Conservation (phyloP, 352 stramenopile genomes). For the Phytophthora citricola region DNA sequence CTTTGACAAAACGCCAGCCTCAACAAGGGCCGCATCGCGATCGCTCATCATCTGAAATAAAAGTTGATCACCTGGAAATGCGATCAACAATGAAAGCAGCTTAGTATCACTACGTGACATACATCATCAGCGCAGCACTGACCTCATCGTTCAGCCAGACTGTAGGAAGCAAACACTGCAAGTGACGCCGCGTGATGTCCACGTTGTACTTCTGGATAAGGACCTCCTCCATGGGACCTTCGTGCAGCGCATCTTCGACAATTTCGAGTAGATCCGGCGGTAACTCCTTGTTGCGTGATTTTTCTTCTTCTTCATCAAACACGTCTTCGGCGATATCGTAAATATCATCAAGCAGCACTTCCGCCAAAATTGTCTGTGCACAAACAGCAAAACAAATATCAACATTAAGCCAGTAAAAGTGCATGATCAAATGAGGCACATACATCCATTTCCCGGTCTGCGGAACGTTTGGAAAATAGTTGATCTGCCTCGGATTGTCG, state of each 20-base stretch:
- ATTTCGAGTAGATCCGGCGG: slow-evolving; percentile 67
- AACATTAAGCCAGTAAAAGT: not conserved
- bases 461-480: slow-evolving; percentile 54
- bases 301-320: slow-evolving; percentile 61
- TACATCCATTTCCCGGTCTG: slow-evolving; percentile 54
- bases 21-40: slow-evolving; percentile 68
- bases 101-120: not conserved
- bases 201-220: slow-evolving; percentile 87
- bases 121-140: not conserved
- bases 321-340: slow-evolving; percentile 63
- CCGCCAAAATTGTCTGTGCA: slow-evolving; percentile 58
- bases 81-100: slow-evolving; percentile 1
- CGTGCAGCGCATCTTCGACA: slow-evolving; percentile 64
- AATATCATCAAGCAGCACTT: slow-evolving; percentile 66
- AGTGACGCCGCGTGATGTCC: slow-evolving; percentile 72
- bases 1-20: slow-evolving; percentile 50
- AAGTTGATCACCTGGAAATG: slow-evolving; percentile 82
- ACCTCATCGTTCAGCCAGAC: slow-evolving; percentile 89
- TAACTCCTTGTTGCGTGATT: slow-evolving; percentile 58
- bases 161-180: slow-evolving; percentile 74
- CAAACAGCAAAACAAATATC: not conserved
- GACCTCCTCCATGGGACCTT: slow-evolving; percentile 62
- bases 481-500: slow-evolving; percentile 37
- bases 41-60: slow-evolving; percentile 85
- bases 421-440: slow-evolving; percentile 3